Base-by-base conservation (phyloP, 495 filamentous ascomycete genomes). In the Podospora conica region DNA sequence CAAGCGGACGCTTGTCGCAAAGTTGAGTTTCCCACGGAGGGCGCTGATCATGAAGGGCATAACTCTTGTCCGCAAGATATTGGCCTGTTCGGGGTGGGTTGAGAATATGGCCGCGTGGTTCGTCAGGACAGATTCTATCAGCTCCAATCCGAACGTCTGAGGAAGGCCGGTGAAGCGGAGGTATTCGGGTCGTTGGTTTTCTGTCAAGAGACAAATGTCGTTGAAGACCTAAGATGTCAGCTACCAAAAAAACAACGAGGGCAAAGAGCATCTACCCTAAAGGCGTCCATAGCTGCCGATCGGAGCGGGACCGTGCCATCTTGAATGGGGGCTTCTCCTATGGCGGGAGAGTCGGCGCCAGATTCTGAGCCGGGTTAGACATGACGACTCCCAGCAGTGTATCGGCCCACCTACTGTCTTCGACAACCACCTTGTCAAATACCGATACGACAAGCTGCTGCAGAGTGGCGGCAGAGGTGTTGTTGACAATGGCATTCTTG, bases 391-490 rank as follows among this genome's bases (percentile, higher is more conserved):
- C 4, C 10, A 58, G 25, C 1, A 18, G 12, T 67, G 18, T 20
- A 10, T 68, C 60, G 9, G 20, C 74, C 18, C 9, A 73, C 81
- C 71, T 78, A 88, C 89, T 87, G 75, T 97, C 92, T 80, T 97
- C 93, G 56, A 78, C 76, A 0, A 87, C 85, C 2, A 97, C 91
- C 75, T 94, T 92, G 75, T 98, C 96, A 78, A 96, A 98, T 1
- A 93, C 90, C 6, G 90, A 89, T 58, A 92, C 91, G 7, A 98
- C 89, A 21, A 98, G 86, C 77, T 98, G 95, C 75, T 96, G 95
- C 61, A 98, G 79, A 3, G 96, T 96, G 56, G 95, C 95, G 27
- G 94, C 92, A 20, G 95, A 93, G 1, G 95, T 97, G 66, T 95
- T 96, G 67, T 92, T 94, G 68, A 98, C 93, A 24, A 96, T 91